Percentiles rank a stretch among this genome's conserved stretches.
Conservation (phyloP, 768 basidiomycete genomes). For the Ramaria sp. region DNA sequence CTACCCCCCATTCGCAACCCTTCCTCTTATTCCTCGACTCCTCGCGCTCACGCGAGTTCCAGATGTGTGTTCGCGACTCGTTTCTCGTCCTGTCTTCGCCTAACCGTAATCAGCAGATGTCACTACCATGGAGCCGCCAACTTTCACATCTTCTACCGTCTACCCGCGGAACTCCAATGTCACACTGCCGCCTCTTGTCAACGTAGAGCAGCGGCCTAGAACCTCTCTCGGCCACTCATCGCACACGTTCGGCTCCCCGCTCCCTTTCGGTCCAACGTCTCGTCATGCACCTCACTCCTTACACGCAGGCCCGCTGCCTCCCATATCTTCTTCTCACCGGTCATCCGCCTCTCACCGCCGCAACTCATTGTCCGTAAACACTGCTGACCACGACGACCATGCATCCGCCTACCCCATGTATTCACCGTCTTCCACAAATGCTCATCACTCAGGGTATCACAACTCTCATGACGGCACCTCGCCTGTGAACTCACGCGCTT, state of each 20-base stretch:
- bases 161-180: background rate
- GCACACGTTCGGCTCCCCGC: background rate
- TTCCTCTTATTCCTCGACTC: background rate
- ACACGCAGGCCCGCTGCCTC: background rate
- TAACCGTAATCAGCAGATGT: background rate
- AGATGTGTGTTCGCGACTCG: background rate
- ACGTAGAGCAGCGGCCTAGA: background rate
- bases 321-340: background rate
- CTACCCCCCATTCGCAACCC: constrained; percentile 7
- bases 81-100: background rate
- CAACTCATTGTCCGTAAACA: background rate
- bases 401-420: background rate
- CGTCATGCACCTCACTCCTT: background rate
- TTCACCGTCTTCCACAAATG: background rate
- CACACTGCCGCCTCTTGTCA: background rate
- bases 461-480: background rate
- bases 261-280: background rate
- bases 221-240: background rate
- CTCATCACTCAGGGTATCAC: background rate
- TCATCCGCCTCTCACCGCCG: constrained; percentile 1
- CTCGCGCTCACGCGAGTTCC: background rate
- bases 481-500: constrained; percentile 30
- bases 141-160: background rate
- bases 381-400: background rate
- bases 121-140: constrained; percentile 4